Conservation (phyloP, 345 rosid species). For the Salix udensis region DNA sequence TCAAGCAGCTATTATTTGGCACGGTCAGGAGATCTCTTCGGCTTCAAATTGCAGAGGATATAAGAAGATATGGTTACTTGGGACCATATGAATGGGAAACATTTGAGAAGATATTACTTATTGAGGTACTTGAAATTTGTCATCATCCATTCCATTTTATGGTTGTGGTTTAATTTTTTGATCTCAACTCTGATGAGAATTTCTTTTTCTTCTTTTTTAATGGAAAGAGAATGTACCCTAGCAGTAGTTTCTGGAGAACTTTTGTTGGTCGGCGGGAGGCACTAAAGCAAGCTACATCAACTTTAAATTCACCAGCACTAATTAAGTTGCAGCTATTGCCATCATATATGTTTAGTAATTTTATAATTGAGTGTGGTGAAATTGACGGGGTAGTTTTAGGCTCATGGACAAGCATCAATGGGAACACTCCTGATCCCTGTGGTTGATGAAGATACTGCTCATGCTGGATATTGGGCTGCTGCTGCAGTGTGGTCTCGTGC, state of each 20-base stretch:
- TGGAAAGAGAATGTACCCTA: slow-evolving; percentile 90
- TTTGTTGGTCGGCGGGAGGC: slow-evolving; percentile 56
- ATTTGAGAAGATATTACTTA: slow-evolving; percentile 68
- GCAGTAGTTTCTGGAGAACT: slow-evolving; percentile 85
- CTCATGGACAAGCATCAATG: slow-evolving; percentile 66
- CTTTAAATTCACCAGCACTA: slow-evolving; percentile 40
- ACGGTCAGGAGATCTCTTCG: slow-evolving; percentile 81
- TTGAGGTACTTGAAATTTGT: slow-evolving; percentile 60
- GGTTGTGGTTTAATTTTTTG: slow-evolving; percentile 15
- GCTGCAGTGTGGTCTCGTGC: slow-evolving; percentile 88
- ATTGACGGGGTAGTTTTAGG: slow-evolving; percentile 94
- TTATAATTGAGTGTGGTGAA: slow-evolving; percentile 79
- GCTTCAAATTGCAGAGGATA: slow-evolving; percentile 69
- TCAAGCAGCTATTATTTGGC: slow-evolving; percentile 88
- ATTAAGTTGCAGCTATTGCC: slow-evolving; percentile 46
- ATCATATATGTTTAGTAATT: slow-evolving; percentile 37
- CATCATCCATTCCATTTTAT: slow-evolving; percentile 11
- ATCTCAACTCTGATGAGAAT: slow-evolving; percentile 20
- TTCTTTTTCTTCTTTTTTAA: slow-evolving; percentile 21
- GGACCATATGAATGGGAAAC: slow-evolving; percentile 72
- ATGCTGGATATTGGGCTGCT: slow-evolving; percentile 90
- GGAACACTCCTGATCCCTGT: slow-evolving; percentile 43
- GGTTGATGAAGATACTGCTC: slow-evolving; percentile 52
- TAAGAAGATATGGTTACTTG: slow-evolving; percentile 65
- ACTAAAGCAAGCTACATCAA: slow-evolving; percentile 26